Base-by-base conservation (phyloP, 2,329 filamentous ascomycete genomes). In the Pseudogymnoascus sp. region DNA sequence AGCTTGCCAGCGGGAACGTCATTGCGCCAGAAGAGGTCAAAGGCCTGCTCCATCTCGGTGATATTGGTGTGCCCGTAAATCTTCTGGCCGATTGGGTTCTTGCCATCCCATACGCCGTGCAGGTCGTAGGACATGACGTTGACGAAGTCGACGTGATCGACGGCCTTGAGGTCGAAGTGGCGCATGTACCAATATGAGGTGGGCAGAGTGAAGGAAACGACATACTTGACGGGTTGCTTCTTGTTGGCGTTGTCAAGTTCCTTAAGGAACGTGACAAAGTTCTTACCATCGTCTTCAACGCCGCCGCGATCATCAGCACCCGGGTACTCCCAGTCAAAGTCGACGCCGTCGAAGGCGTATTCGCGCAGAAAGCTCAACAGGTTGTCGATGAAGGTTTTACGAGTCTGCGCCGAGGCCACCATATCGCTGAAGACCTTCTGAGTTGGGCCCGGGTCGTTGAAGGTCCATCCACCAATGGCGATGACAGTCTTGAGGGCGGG, bases 21-120 rank as follows among this genome's bases (percentile, higher is more conserved):
- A 30, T 72, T 75, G 6, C 76, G 70, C 77, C 79, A 81, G 4
- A 82, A 67, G 0, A 81, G 73, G 3, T 79, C 72, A 0, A 78
- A 57, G 0, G 71, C 71, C 0, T 64, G 28, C 4, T 75, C 68
- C 15, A 80, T 80, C 66, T 81, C 77, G 2, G 77, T 78, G 0
- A 80, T 60, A 63, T 81, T 79, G 0, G 78, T 78, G 62, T 81
- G 78, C 0, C 68, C 66, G 14, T 71, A 62, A 4, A 75, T 67
- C 11, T 68, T 68, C 0, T 69, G 43, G 0, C 76, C 77, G 11
- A 71, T 72, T 0, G 60, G 73, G 6, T 37, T 59, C 35, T 63
- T 37, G 1, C 6, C 35, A 1, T 33, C 76, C 75, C 74, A 78
- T 0, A 68, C 59, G 0, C 77, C 77, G 30, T 62, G 61, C 9